Evolutionary conservation across 441 rosid genomes (phyloP).

Genomic region (Arabidopsis hybrid): DNA sequence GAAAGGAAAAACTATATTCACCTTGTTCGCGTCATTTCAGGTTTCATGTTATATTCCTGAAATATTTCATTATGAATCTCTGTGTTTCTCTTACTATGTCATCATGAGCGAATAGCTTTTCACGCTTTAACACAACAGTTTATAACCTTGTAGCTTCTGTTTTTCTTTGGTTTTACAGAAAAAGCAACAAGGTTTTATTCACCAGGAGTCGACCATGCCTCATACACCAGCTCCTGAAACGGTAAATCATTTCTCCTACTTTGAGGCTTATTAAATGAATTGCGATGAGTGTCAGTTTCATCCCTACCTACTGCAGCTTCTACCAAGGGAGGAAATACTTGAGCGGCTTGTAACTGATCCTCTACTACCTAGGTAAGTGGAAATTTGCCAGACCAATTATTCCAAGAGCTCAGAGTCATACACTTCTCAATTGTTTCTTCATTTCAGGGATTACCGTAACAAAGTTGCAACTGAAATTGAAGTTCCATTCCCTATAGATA

Average conservation of each 20-base stretch:
- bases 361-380: slow-evolving; percentile 72
- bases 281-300: slow-evolving; percentile 39
- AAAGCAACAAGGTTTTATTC: slow-evolving; percentile 73
- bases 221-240: slow-evolving; percentile 72
- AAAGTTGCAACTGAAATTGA: slow-evolving; percentile 61
- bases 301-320: slow-evolving; percentile 69
- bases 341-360: slow-evolving; percentile 81
- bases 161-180: slow-evolving; percentile 52
- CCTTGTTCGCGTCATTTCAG: slow-evolving; percentile 86
- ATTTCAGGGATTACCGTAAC: slow-evolving; percentile 83
- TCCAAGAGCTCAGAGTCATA: slow-evolving; percentile 6
- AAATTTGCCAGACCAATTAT: slow-evolving; percentile 26
- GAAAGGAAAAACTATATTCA: slow-evolving; percentile 75
- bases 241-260: slow-evolving; percentile 50
- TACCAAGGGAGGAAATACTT: slow-evolving; percentile 70
- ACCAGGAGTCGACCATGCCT: slow-evolving; percentile 76
- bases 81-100: slow-evolving; percentile 4
- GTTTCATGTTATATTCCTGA: slow-evolving; percentile 45
- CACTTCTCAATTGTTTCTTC: slow-evolving; percentile 22
- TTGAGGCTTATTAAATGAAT: slow-evolving; percentile 34
- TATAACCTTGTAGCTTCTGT: slow-evolving; percentile 8
- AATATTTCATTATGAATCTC: neutral
- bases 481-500: slow-evolving; percentile 86
- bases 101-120: slow-evolving; percentile 1
- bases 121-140: neutral